Evolutionary conservation across 176 grass and related monocot genomes (phyloP), one percentile per base, ranked within the genome.

Genomic region (Rhynchospora tenuis): DNA sequence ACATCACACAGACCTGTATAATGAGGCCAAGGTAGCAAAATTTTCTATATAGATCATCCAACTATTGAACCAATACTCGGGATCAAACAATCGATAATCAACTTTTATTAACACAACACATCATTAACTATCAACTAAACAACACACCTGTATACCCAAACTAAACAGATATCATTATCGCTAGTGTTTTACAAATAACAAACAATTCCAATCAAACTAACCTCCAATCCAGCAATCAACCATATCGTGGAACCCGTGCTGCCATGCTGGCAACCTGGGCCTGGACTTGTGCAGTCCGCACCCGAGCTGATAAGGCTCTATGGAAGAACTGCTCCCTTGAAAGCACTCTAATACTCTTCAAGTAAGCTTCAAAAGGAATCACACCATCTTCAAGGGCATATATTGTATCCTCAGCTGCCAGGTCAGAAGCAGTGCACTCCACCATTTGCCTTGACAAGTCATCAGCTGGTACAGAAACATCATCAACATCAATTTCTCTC

Each of bases 261-360:
- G 94, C 86, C 91, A 92, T 94, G 29, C 38, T 90, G 78, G 86
- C 73, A 73, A 90, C 85, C 80, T 92, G 92, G 11, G 94, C 86
- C 84, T 89, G 91, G 52, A 90, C 76, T 48, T 97, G 94, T 13
- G 86, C 88, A 0, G 69, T 66, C 28, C 89, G 86, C 19, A 92
- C 86, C 86, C 91, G 91, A 44, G 94, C 92, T 6, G 84, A 85
- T 14, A 90, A 44, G 7, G 88, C 94, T 0, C 89, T 84, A 24
- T 94, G 89, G 73, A 90, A 97, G 46, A 94, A 97, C 85, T 97
- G 94, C 15, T 97, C 94, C 62, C 94, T 83, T 1, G 86, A 81
- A 13, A 94, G 78, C 3, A 82, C 80, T 0, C 94, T 92, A 45
- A 90, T 88, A n/a, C 82, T 90, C 86, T 89, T 92, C 73, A 97